A percentile compares a stretch with the other conserved stretches of the same genome.
These are phyloP conservation scores for Ulmus americana DNA, from an alignment of 331 rosid genomes.

Conservation along the genomic window DNA sequence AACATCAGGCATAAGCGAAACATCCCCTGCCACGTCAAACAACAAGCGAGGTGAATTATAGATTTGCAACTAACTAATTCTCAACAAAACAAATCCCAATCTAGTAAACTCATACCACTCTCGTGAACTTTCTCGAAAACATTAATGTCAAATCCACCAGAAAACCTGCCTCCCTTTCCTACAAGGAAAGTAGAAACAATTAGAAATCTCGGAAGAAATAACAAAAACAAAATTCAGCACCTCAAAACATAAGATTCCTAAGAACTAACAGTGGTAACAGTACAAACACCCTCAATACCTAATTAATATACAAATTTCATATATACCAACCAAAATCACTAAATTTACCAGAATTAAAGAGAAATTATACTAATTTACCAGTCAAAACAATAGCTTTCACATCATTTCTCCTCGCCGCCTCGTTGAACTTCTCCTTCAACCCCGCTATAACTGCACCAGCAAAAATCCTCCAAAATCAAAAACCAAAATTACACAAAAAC, in stretches of 20 bases:
- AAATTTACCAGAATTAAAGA: not conserved
- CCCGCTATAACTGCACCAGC: slow-evolving; percentile 45
- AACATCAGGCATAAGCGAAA: slow-evolving; percentile 66
- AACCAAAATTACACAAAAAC: slow-evolving; percentile 1
- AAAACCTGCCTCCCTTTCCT: slow-evolving; percentile 85
- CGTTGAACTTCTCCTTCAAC: slow-evolving; percentile 64
- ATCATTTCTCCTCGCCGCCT: slow-evolving; percentile 71
- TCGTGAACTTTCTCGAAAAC: slow-evolving; percentile 77
- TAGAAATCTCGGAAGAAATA: not conserved
- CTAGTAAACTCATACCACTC: slow-evolving; percentile 46
- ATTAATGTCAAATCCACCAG: slow-evolving; percentile 93
- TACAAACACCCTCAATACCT: too few species aligned
- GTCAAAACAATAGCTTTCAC: slow-evolving; percentile 82
- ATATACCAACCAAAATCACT: too few species aligned
- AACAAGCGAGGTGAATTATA: slow-evolving; percentile 11
- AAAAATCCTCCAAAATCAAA: not conserved
- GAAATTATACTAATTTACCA: slow-evolving; percentile 32
- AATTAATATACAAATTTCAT: too few species aligned
- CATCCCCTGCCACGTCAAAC: slow-evolving; percentile 54
- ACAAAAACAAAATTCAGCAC: not conserved
- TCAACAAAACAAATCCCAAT: not conserved
- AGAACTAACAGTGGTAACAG: too few species aligned
- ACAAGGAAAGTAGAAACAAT: slow-evolving; percentile 9
- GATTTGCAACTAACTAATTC: not conserved
- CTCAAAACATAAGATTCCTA: not conserved